phyloP scores from a whole-genome alignment of 2,329 filamentous ascomycete genomes.

The Stachybotrys chlorohalonatus region DNA sequence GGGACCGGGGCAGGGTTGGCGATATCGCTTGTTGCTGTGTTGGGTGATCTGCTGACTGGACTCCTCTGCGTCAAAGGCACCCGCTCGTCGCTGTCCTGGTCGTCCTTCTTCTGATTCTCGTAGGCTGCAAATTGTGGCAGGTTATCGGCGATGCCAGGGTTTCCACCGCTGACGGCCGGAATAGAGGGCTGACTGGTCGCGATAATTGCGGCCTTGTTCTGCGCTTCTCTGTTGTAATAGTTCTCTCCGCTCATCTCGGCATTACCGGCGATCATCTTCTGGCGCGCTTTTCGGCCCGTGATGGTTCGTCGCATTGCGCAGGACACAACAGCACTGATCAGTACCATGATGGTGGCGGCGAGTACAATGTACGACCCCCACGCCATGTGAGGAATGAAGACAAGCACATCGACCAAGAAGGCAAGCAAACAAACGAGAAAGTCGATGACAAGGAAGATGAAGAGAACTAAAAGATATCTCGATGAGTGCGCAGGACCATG shows the following conservation, averaged over 20 bases:
- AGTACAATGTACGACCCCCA: conserved; percentile 95
- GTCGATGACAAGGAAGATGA: conserved; percentile 80
- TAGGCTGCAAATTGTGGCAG: conserved; percentile 53
- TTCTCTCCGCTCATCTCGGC: conserved; percentile 96
- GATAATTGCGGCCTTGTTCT: conserved; percentile 36
- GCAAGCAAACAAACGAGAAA: conserved; percentile 76
- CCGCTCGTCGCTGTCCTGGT: conserved; percentile 57
- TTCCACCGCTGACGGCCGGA: conserved; percentile 46
- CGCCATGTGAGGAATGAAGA: conserved; percentile 88
- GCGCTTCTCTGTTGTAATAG: conserved; percentile 67
- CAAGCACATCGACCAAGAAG: conserved; percentile 85
- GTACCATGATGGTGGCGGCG: conserved; percentile 77
- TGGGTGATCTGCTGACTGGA: conserved; percentile 48
- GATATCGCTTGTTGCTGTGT: conserved; percentile 30
- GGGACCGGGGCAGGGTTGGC: conserved; percentile 22
- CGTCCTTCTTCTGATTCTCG: conserved; percentile 56
- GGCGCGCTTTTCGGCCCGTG: conserved; percentile 85
- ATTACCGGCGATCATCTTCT: conserved; percentile 85
- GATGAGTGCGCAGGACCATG: conserved; percentile 84
- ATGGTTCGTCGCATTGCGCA: conserved; percentile 92
- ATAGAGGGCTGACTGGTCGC: conserved; percentile 46
- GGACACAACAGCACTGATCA: conserved; percentile 72
- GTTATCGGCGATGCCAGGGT: conserved; percentile 37
- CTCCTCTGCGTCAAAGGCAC: conserved; percentile 60
- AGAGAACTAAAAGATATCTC: conserved; percentile 73